Conservation (phyloP, 169 alveolate species). For the Cryptosporidium canis region DNA sequence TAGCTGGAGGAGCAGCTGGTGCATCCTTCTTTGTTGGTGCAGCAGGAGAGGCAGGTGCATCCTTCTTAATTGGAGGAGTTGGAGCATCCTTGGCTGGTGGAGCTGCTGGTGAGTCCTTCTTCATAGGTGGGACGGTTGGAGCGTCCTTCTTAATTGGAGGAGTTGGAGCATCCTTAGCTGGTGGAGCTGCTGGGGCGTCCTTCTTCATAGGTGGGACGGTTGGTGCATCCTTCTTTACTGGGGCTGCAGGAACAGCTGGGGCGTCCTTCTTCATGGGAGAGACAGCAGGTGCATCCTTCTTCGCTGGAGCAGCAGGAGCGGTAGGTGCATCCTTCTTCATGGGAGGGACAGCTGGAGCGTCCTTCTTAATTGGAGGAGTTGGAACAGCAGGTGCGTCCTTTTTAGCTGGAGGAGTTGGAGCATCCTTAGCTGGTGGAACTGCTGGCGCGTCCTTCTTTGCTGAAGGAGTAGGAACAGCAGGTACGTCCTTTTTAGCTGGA, state of each 20-base stretch:
- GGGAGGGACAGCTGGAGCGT: constrained; percentile 5
- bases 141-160: neutral
- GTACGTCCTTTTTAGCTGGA: constrained; percentile 10
- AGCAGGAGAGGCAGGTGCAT: neutral
- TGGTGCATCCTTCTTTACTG: neutral
- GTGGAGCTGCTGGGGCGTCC: neutral
- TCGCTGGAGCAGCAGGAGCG: neutral
- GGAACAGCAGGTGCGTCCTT: neutral
- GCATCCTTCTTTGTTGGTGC: neutral
- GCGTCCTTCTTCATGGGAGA: neutral
- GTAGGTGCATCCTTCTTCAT: constrained; percentile 6
- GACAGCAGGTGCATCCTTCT: neutral
- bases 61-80: neutral
- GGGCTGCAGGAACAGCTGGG: neutral
- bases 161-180: constrained; percentile 6
- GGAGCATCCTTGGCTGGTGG: constrained; percentile 1
- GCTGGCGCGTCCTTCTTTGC: constrained; percentile 5
- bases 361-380: constrained; percentile 8
- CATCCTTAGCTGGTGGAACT: neutral
- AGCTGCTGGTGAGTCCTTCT: neutral
- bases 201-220: neutral
- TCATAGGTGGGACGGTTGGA: constrained; percentile 2
- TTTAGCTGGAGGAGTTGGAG: neutral
- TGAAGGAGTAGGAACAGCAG: neutral
- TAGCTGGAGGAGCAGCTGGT: neutral